Conservation (phyloP, 306 rosid genomes). For the Medicago arabica region DNA sequence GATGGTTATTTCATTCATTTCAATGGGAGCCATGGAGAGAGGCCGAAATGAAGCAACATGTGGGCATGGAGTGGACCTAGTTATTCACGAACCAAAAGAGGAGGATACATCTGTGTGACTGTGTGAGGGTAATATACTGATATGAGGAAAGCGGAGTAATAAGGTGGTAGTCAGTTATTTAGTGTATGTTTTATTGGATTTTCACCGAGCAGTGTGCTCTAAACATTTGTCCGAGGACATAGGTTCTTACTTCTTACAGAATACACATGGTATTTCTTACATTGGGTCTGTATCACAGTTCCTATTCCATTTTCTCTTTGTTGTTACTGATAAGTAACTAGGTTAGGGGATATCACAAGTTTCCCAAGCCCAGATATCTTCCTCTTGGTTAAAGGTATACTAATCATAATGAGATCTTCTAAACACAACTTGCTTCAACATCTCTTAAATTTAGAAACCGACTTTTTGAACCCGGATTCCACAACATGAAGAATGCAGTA, state of each 20-base stretch:
- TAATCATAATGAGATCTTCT: background rate
- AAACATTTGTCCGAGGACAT: background rate
- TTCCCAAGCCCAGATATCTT: background rate
- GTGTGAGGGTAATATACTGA: background rate
- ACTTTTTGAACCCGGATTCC: background rate
- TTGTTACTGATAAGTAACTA: background rate
- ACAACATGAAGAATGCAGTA: background rate
- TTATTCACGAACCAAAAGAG: constrained; percentile 6
- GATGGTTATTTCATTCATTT: background rate
- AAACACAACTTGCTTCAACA: background rate
- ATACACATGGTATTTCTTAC: background rate
- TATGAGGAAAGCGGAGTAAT: background rate
- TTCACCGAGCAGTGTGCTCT: constrained; percentile 10
- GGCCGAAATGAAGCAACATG: background rate
- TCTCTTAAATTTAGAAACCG: constrained; percentile 12
- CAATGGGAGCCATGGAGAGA: background rate
- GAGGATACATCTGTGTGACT: background rate
- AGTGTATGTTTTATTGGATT: background rate
- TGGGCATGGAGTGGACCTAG: constrained; percentile 9
- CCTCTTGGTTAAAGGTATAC: background rate
- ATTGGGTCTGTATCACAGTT: constrained; percentile 7
- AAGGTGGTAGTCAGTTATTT: background rate
- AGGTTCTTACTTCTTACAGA: background rate
- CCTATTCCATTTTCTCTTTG: background rate
- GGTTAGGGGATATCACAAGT: background rate